These are phyloP conservation scores for Xylaria bambusicola DNA, from an alignment of 495 filamentous ascomycete species.

Conservation along the genomic window DNA sequence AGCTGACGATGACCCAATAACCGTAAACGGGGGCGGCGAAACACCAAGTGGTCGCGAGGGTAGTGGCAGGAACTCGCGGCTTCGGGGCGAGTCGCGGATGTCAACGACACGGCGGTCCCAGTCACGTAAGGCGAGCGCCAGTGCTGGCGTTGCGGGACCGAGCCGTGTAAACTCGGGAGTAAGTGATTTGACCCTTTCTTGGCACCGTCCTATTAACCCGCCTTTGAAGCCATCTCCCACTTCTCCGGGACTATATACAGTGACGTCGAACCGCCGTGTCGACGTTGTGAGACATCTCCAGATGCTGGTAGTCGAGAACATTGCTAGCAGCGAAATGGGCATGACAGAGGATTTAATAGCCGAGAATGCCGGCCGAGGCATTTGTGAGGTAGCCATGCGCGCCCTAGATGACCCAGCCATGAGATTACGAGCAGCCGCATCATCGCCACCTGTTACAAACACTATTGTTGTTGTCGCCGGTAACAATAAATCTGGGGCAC, in stretches of 20 bases:
- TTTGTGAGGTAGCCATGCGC: slow-evolving; percentile 77
- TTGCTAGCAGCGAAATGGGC: slow-evolving; percentile 79
- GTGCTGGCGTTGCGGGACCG: slow-evolving; percentile 33
- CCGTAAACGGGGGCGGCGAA: slow-evolving; percentile 45
- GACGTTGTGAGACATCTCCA: slow-evolving; percentile 81
- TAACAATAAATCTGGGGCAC: slow-evolving; percentile 81
- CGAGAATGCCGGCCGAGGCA: slow-evolving; percentile 85
- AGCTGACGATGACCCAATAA: slow-evolving; percentile 58
- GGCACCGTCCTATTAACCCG: background rate
- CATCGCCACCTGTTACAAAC: slow-evolving; percentile 42
- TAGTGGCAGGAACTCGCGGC: slow-evolving; percentile 52
- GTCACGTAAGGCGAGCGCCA: slow-evolving; percentile 65
- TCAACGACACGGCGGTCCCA: slow-evolving; percentile 47
- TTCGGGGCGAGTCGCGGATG: slow-evolving; percentile 51
- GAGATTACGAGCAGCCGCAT: slow-evolving; percentile 46
- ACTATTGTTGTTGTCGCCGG: slow-evolving; percentile 83
- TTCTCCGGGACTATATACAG: slow-evolving; percentile 44
- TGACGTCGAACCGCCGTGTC: slow-evolving; percentile 68
- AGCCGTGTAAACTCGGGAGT: slow-evolving; percentile 51
- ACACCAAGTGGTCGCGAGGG: slow-evolving; percentile 50
- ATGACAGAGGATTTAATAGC: slow-evolving; percentile 86
- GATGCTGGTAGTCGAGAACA: slow-evolving; percentile 87
- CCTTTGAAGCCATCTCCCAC: background rate
- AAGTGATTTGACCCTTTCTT: slow-evolving; percentile 26
- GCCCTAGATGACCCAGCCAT: slow-evolving; percentile 59